Evolutionary conservation across 306 rosid species (phyloP).

Genomic region (Carpinus viminea): DNA sequence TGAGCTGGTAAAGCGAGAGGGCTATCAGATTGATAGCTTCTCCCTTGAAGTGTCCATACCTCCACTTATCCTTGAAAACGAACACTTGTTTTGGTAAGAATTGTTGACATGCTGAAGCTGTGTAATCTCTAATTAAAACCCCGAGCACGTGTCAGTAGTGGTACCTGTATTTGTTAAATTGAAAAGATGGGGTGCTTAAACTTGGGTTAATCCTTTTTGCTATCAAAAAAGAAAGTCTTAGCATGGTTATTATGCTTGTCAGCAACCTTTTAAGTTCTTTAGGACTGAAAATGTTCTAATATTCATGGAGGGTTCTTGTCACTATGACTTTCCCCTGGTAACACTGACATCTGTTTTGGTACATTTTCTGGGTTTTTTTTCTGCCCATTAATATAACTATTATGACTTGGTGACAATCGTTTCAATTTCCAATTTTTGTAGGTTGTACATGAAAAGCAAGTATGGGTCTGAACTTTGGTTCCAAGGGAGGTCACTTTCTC

Average conservation of each 20-base stretch:
- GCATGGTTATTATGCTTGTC: background rate
- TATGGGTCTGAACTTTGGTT: slow-evolving; percentile 69
- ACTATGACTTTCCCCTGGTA: background rate
- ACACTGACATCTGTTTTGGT: background rate
- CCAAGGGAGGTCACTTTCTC: slow-evolving; percentile 38
- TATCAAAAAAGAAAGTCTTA: background rate
- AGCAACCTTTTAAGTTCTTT: background rate
- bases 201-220: background rate
- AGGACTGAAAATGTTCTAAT: background rate
- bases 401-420: background rate
- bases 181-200: background rate
- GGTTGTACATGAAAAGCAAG: slow-evolving; percentile 61
- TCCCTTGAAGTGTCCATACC: slow-evolving; percentile 83
- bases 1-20: slow-evolving; percentile 46
- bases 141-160: background rate
- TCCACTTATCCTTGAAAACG: slow-evolving; percentile 51
- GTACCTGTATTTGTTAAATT: background rate
- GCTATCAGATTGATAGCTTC: slow-evolving; percentile 54
- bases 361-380: slow-evolving; percentile 7
- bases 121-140: background rate
- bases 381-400: background rate
- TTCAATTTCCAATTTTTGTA: slow-evolving; percentile 29
- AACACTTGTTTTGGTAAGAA: slow-evolving; percentile 47
- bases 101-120: background rate
- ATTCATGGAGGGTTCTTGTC: background rate